Evolutionary conservation across 2,329 filamentous ascomycete genomes (phyloP), one percentile per base, ranked within the genome.

Genomic region (Pseudogymnoascus sp.): DNA sequence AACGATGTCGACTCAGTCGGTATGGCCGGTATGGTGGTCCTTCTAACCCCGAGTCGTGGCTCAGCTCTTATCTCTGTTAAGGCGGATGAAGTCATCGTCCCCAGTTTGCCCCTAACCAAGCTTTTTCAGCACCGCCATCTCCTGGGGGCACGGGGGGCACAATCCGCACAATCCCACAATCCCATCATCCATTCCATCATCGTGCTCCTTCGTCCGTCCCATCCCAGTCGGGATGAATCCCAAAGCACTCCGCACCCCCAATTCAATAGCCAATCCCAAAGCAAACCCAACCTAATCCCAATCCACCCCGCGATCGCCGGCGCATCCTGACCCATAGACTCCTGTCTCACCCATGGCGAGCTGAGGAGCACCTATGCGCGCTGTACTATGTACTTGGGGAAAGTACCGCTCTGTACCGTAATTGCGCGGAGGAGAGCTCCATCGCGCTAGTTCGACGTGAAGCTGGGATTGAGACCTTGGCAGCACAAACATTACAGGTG

Each of bases 321-420:
- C 1, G 47, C 8, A 18, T n/a, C 16, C 47, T 16, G 8, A 31
- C 47, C 47, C 47, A 53, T 53, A 25, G 2, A 28, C 14, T 5
- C 14, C 25, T 53, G 47, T 53, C 47, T 53, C 47, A 53, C 47
- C 47, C 47, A 53, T 53, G 47, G 25, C 47, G 25, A 53, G 47
- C 47, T 53, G 47, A 53, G 47, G 47, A 53, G 23, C 14, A 31
- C 6, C 25, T 6, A 12, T 4, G 10, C 14, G 12, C 21, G 23
- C 23, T 28, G 44, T 47, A 47, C 11, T 10, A 12, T 28, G 44
- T 47, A 47, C 11, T 10, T 31, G 28, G 28, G 28, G 8, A 31
- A 31, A 31, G 42, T 47, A 47, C 21, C 21, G 6, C 5, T 50
- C 25, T 53, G 25, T 53, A 31, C 47, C 25, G 25, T 53, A 53